phyloP scores from a whole-genome alignment of 176 grass and related monocot genomes.

The Poa annua region DNA sequence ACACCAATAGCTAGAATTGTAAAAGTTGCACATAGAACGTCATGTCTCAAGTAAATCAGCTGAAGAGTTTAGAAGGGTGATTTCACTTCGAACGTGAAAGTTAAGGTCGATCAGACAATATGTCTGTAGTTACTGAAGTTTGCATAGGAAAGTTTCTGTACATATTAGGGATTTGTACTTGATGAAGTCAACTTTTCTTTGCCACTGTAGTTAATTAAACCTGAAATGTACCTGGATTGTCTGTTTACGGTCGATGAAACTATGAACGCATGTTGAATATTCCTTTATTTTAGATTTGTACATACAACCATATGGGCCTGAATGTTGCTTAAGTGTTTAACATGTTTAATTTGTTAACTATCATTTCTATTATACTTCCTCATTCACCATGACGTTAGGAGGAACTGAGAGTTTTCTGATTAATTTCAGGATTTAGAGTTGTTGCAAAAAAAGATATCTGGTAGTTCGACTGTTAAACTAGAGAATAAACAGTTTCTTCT shows the following conservation, averaged over 20 bases:
- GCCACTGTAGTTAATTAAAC: not conserved
- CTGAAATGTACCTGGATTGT: slow-evolving; percentile 6
- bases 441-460: slow-evolving; percentile 12
- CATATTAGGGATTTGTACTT: not conserved
- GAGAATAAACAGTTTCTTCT: not conserved
- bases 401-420: slow-evolving; percentile 30
- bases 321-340: not conserved
- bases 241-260: slow-evolving; percentile 26
- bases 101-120: not conserved
- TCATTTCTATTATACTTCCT: slow-evolving; percentile 21
- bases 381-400: not conserved
- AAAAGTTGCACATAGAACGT: not conserved
- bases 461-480: slow-evolving; percentile 6
- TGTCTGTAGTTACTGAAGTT: not conserved
- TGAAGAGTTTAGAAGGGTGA: not conserved
- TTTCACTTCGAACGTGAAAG: not conserved
- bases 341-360: slow-evolving; percentile 21
- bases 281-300: slow-evolving; percentile 20
- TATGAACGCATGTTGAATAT: not conserved
- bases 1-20: not conserved
- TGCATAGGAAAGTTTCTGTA: slow-evolving; percentile 6
- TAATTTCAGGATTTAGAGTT: slow-evolving; percentile 17
- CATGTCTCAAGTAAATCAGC: slow-evolving; percentile 11
- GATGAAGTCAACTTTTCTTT: not conserved
- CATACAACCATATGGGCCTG: not conserved